Base-by-base conservation (phyloP, 1,284 basidiomycete species). In the Marasmius fiardii region DNA sequence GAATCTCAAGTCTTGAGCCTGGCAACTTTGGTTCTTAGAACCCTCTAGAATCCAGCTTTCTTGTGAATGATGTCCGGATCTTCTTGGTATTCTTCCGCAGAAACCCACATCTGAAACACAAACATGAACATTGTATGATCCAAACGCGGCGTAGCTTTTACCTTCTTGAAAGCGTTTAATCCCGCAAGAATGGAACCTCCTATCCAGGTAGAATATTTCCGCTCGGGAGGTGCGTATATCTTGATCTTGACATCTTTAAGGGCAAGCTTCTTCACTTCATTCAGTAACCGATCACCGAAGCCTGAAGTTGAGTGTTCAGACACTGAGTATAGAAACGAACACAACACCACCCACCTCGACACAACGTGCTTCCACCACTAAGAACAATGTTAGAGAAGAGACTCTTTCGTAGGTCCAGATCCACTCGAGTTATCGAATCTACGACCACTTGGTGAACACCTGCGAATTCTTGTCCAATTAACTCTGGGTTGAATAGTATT, bases 171-270 rank as follows among this genome's bases (percentile, higher is more conserved):
- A 20, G 97, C 98, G 64, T 87, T 95, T 58, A 99, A 74, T 39
- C 96, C 95, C 45, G 96, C 96, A 54, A 98, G 75, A 68, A 97
- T 97, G 56, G 92, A 95, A 4, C 96, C 96, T 52, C 97, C 97
- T 65, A 99, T 99, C 97, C 97, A 99, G 23, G 96, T 99, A 18
- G 95, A 95, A 73, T 99, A 99, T 76, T 99, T 99, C 60, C 97
- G 88, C 73, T 99, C 97, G n/a, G 97, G 97, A 28, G 97, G 97
- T 12, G 97, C 97, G 65, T 94, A 98, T 66, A 99, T 99, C 78
- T 98, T 98, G 74, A 99, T 95, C 80, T 98, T 98, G 68, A 96
- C 86, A 64, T 99, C 97, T 67, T 97, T 95, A 62, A 98, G 73
- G n/a, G 95, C 93, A 47, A 98, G 77, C 74, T 92, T 95, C 80